Evolutionary conservation across 495 filamentous ascomycete genomes (phyloP), one percentile per base, ranked within the genome.

Genomic region (Aspergillus cristatus): DNA sequence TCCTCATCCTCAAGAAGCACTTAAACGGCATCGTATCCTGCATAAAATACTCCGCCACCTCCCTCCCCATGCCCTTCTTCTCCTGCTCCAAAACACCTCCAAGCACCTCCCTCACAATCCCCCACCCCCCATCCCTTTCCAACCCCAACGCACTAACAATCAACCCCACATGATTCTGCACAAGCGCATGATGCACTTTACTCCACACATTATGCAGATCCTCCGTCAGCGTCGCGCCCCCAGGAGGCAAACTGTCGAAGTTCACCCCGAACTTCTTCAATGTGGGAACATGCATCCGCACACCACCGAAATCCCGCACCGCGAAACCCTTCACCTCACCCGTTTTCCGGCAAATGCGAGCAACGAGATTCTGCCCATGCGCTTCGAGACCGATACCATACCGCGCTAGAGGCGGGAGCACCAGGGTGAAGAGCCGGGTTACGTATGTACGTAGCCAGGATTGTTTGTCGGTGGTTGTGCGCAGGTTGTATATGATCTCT

Each of bases 321-420:
- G 46, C 51, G 37, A 51, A 51, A 20, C 48, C 51, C 24, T 40
- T 48, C 4, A 55, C 42, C 14, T 36, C 11, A 7, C 32, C 28
- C 17, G 47, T 49, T 20, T 42, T 6, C 3, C 20, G 37, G 20
- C 39, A 45, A 3, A 55, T 18, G 7, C 51, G 45, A 3, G 36
- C 45, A 11, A 48, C 28, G 14, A 49, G 30, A 20, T 55, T 55
- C 32, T 55, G 51, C 2, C 45, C 40, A 31, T 55, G 51, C 5
- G 20, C 41, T 34, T 55, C 48, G 3, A 55, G 18, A 0, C 48
- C 51, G 14, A 55, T 47, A 22, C 51, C 51, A 34, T 51, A 31
- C 1, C 40, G 14, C 1, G 43, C 33, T 14, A 55, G 16, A 1
- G 51, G 48, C 6, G 45, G 41, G 12, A 51, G 40, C n/a, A 41